Evolutionary conservation across 1,139 yeast species (phyloP).

Genomic region (Tardiomyces depauwii): DNA sequence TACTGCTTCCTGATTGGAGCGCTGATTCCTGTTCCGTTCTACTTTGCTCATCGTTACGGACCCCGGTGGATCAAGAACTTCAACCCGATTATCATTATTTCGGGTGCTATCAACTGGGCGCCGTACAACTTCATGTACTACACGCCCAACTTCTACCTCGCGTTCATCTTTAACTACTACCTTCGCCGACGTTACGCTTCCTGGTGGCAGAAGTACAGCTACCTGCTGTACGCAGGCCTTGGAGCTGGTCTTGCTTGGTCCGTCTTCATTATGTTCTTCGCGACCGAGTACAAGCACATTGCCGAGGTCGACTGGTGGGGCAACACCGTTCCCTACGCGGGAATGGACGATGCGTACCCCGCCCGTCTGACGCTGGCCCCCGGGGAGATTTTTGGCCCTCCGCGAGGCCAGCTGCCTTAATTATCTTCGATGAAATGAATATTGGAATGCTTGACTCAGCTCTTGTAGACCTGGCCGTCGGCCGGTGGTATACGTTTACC

Average conservation of each 20-base stretch:
- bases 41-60: constrained; percentile 31
- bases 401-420: too few species aligned
- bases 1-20: constrained; percentile 47
- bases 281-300: constrained; percentile 17
- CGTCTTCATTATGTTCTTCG: constrained; percentile 23
- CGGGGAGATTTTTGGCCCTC: background rate
- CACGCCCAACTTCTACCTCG: constrained; percentile 38
- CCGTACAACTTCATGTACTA: constrained; percentile 41
- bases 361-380: background rate
- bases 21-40: constrained; percentile 33
- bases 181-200: constrained; percentile 37
- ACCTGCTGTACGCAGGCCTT: constrained; percentile 45
- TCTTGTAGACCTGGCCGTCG: too few species aligned
- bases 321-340: constrained; percentile 33
- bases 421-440: too few species aligned
- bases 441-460: too few species aligned
- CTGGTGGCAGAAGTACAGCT: constrained; percentile 61
- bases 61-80: constrained; percentile 37
- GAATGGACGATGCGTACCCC: constrained; percentile 35
- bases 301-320: constrained; percentile 47
- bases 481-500: too few species aligned
- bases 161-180: constrained; percentile 42
- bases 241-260: constrained; percentile 45
- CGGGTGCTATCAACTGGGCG: constrained; percentile 33
- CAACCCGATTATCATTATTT: constrained; percentile 43